phyloP scores from a whole-genome alignment of 2,329 filamentous ascomycete species.

The Cercospora brassicicola region DNA sequence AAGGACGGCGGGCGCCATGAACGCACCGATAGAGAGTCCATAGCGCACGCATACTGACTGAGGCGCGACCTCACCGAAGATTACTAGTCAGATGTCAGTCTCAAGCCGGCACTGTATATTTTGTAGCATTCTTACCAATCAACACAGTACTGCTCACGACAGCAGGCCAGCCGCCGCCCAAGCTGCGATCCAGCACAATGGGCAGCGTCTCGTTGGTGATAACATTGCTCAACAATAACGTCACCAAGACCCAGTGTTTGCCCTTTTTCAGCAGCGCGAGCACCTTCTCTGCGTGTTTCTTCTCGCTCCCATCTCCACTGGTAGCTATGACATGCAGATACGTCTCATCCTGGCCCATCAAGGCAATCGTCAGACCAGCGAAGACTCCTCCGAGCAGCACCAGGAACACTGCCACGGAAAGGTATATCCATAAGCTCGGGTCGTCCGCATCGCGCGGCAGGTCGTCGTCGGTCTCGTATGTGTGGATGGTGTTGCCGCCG shows the following conservation, averaged over 20 bases:
- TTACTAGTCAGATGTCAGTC: conserved; percentile 61
- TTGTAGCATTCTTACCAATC: conserved; percentile 66
- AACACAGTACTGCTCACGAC: conserved; percentile 89
- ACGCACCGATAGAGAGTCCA: conserved; percentile 89
- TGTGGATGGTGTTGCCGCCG: conserved; percentile 13
- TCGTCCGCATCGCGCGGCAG: conserved; percentile 45
- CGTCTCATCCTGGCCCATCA: conserved; percentile 84
- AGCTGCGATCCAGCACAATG: conserved; percentile 88
- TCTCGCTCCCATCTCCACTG: conserved; percentile 80
- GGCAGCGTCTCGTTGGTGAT: conserved; percentile 97
- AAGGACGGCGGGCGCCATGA: conserved; percentile 85
- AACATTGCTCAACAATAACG: conserved; percentile 89
- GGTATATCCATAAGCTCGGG: conserved; percentile 74
- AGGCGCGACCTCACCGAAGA: conserved; percentile 94
- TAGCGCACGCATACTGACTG: conserved; percentile 96
- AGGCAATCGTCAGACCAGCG: conserved; percentile 88
- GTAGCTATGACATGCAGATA: conserved; percentile 92
- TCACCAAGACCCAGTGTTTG: conserved; percentile 98
- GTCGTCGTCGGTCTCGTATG: conserved; percentile 24
- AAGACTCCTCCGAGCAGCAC: conserved; percentile 90
- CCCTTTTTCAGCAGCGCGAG: conserved; percentile 77
- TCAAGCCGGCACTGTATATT: neutral
- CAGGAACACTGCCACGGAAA: conserved; percentile 73
- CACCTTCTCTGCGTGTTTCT: conserved; percentile 79
- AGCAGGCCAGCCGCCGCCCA: conserved; percentile 92